Percentiles rank a stretch among this genome's conserved stretches.
These are phyloP conservation scores for Bassia scoparia DNA, from an alignment of 148 eudicot species.

Conservation along the genomic window DNA sequence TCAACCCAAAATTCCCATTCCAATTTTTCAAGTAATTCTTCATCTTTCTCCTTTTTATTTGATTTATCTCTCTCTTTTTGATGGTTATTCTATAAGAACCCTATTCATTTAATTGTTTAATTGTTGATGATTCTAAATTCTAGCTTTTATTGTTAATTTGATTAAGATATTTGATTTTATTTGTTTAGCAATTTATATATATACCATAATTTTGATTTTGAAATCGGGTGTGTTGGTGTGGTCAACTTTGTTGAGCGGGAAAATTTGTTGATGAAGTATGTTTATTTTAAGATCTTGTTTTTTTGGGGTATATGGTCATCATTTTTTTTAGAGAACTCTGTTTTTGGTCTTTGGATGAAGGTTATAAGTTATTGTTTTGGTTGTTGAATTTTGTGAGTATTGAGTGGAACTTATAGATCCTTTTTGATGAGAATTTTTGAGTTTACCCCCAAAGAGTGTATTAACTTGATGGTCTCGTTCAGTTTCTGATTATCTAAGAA, in stretches of 20 bases:
- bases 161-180: neutral
- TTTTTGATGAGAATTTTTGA: constrained; percentile 2
- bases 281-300: neutral
- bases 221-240: constrained; percentile 1
- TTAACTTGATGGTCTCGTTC: too few relatives aligned
- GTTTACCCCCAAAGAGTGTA: too few relatives aligned
- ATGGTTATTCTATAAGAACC: neutral
- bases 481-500: neutral
- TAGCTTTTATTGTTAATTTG: neutral
- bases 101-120: too few relatives aligned
- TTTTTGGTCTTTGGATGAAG: neutral
- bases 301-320: neutral
- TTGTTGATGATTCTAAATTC: too few relatives aligned
- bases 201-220: neutral
- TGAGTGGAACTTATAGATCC: constrained; percentile 1
- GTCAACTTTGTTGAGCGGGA: constrained; percentile 9
- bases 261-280: neutral
- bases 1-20: neutral
- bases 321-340: neutral
- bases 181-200: neutral
- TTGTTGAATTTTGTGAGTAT: neutral
- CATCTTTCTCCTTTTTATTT: neutral
- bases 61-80: neutral
- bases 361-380: constrained; percentile 7
- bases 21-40: constrained; percentile 9